Conservation (phyloP, 2,329 filamentous ascomycete species). For the Pestalotiopsis sp. region DNA sequence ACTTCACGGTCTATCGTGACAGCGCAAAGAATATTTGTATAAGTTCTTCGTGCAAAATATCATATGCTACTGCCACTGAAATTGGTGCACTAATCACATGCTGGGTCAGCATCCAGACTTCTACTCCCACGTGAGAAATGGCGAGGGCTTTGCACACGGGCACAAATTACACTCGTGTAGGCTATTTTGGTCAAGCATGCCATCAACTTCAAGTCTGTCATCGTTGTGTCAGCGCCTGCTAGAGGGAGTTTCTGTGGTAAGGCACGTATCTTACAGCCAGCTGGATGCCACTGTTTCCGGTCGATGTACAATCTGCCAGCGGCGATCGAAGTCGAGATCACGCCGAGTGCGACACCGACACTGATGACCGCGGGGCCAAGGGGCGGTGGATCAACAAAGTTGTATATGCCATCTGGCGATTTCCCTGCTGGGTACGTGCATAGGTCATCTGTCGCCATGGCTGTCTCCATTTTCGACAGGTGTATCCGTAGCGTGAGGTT, state of each 20-base stretch:
- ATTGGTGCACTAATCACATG: background rate
- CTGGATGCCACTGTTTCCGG: background rate
- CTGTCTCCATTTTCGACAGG: no score
- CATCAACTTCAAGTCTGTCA: background rate
- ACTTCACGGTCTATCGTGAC: no score
- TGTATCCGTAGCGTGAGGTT: no score
- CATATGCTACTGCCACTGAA: background rate
- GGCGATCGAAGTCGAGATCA: background rate
- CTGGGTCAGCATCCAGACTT: background rate
- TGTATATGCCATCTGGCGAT: background rate
- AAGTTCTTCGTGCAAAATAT: no score
- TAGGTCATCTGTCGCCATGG: background rate
- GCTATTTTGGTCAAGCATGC: background rate
- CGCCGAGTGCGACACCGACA: background rate
- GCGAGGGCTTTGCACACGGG: background rate
- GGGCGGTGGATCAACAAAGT: constrained; percentile 10
- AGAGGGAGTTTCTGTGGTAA: no score
- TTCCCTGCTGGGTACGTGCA: background rate
- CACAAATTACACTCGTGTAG: background rate
- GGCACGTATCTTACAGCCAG: constrained; percentile 1
- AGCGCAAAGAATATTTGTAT: no score
- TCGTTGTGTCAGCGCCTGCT: no score
- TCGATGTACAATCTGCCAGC: constrained; percentile 10
- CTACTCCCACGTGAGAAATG: background rate
- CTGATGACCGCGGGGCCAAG: constrained; percentile 4